Evolutionary conservation across 169 alveolate genomes (phyloP), one percentile per base, ranked within the genome.

Genomic region (Cryptosporidium viatorum): DNA sequence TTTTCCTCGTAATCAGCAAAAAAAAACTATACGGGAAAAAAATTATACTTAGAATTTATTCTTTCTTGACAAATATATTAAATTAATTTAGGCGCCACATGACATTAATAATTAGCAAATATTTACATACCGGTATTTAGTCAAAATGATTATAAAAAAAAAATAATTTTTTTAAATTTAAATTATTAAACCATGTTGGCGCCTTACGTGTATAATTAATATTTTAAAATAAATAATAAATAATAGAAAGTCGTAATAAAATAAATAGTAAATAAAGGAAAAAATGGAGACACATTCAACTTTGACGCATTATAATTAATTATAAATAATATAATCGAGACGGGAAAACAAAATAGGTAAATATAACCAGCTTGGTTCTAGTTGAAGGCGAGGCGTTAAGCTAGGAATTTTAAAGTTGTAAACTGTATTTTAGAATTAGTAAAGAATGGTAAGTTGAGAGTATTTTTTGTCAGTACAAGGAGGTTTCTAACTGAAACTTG

Each of bases 361-460:
- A 48, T 33, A 55, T 7, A 16, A 55, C 21, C 37, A 55, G 39
- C 48, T 71, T 35, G 67, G 43, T 71, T 29, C 48, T 21, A 45
- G 48, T n/a, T 31, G 45, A 65, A 37, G 50, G 71, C 71, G 71
- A 65, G 71, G 71, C 50, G 26, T 33, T 33, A 14, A n/a, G 26
- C 71, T 33, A 65, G 71, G 48, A 65, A 37, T 65, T 65, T 65
- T 31, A 35, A 10, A 65, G 50, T 33, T 31, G 29, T 41, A 29
- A 65, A n/a, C 18, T 33, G 48, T 14, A 29, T 33, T 65, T 65
- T 65, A 65, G 71, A 35, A 35, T 31, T 29, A 37, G 14, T 8
- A n/a, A 35, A 65, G 59, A 65, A 80, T 80, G 89, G 89, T 80
- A 80, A 62, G 89, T 59, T 80, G 4, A 1, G 71, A n/a, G 16